Evolutionary conservation across 768 basidiomycete species (phyloP), one percentile per base, ranked within the genome.

Genomic region (Kwoniella mangroviensis): DNA sequence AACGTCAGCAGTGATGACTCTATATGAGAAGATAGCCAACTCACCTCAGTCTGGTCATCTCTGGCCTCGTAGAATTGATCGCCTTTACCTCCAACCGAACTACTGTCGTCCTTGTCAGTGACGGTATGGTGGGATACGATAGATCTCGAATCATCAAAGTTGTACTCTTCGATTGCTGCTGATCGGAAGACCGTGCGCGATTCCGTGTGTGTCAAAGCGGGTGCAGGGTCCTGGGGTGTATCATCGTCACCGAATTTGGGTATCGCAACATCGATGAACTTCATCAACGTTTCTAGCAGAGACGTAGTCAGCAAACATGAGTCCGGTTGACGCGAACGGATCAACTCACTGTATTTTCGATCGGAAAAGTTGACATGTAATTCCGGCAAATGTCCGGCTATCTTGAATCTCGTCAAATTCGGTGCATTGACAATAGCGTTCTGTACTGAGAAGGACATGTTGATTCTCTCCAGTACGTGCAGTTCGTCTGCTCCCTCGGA

Each of bases 381-480:
- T 40, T 88, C 88, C 1, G 96, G 95, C 51, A 99, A 85, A 69
- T 90, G 90, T 9, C 95, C 97, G 0, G 93, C 89, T 59, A 98
- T 86, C 82, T 94, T 98, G 87, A 98, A 91, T 49, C 91, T 88
- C 1, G 94, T 88, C 57, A 98, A 87, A 73, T 87, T 93, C 61
- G 91, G 86, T 15, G 89, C 92, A 62, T 88, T 89, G 41, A 97
- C 90, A 73, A 98, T 98, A 1, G 94, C 97, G 78, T 91, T 95
- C 77, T 97, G 92, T 19, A 97, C 88, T 78, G 90, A 88, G 58
- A 98, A 88, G 73, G 91, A 89, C 78, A 99, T 90, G 82, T 89
- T 96, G 78, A 93, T 93, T 56, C 93, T 89, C 84, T 98, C 97
- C 52, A 99, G 84, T 61, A 99, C 85, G 83, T 98, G 97, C 17